Conservation (phyloP, 2,329 filamentous ascomycete species). For the Pseudogymnoascus sp. region DNA sequence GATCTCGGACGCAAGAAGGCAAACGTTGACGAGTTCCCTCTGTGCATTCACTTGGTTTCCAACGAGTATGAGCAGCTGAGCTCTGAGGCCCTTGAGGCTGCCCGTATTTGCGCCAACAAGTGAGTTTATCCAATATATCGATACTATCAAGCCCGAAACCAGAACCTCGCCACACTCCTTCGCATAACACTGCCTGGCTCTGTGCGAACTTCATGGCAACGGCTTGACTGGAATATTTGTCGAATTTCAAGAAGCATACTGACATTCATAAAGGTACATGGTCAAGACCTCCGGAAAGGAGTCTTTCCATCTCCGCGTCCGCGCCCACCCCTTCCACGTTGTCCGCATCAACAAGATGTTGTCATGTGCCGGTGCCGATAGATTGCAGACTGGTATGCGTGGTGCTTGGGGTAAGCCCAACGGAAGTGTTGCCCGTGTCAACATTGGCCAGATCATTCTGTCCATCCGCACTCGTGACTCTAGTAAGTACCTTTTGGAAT, state of each 20-base stretch:
- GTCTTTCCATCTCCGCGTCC: conserved; percentile 65
- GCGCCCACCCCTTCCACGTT: conserved; percentile 99
- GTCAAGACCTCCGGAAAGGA: conserved; percentile 67
- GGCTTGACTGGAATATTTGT: not conserved
- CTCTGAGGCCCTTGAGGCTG: conserved; percentile 98
- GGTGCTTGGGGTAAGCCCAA: conserved; percentile 99
- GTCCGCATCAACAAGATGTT: conserved; percentile 99
- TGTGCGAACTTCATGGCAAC: not conserved
- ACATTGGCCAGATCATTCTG: conserved; percentile 99
- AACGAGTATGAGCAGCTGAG: conserved; percentile 99
- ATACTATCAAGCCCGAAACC: not conserved
- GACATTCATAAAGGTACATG: conserved; percentile 38
- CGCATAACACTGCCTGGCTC: not conserved
- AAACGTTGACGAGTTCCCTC: conserved; percentile 98
- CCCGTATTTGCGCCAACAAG: conserved; percentile 99
- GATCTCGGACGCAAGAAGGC: conserved; percentile 98
- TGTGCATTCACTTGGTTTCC: conserved; percentile 98
- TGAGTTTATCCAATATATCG: conserved; percentile 31
- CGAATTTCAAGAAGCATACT: not conserved
- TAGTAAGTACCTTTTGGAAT: conserved; percentile 6
- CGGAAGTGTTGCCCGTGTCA: conserved; percentile 97
- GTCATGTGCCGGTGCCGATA: conserved; percentile 99
- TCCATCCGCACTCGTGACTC: conserved; percentile 92
- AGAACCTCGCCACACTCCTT: not conserved
- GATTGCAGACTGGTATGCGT: conserved; percentile 99